Conservation (phyloP, 352 stramenopile genomes). For the Hyphochytrium catenoides region DNA sequence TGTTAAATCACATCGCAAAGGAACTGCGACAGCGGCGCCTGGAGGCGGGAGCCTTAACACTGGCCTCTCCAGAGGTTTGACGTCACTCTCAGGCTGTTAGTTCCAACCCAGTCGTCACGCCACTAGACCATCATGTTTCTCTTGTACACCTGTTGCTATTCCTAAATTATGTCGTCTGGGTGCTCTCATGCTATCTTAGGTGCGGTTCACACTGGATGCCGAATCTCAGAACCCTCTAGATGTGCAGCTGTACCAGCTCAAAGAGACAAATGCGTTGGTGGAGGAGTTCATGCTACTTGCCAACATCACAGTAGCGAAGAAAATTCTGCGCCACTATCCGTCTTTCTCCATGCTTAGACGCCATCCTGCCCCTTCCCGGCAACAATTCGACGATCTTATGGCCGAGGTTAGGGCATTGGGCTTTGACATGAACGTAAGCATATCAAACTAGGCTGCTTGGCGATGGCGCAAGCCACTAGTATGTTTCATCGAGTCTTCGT, state of each 20-base stretch:
- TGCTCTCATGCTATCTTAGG: conserved; percentile 85
- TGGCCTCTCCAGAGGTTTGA: too few species aligned
- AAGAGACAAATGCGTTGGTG: conserved; percentile 84
- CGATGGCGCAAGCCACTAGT: conserved; percentile 2
- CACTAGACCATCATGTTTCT: too few species aligned
- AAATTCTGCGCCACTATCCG: conserved; percentile 74
- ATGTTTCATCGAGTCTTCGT: too few species aligned
- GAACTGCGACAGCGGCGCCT: conserved; percentile 78
- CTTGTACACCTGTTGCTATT: too few species aligned
- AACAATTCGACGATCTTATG: conserved; percentile 71
- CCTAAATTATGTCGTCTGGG: conserved; percentile 9
- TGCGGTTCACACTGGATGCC: conserved; percentile 91
- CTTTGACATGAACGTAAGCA: conserved; percentile 46
- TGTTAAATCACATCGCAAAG: conserved; percentile 65
- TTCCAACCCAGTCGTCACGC: too few species aligned
- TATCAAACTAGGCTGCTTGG: conserved; percentile 8
- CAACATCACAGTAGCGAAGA: conserved; percentile 95
- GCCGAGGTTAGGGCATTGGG: conserved; percentile 48
- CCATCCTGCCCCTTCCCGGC: conserved; percentile 76
- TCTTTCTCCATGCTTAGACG: conserved; percentile 82
- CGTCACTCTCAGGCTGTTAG: too few species aligned
- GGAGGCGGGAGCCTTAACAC: too few species aligned
- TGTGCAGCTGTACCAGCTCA: conserved; percentile 87
- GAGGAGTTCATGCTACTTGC: conserved; percentile 99
- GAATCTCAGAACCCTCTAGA: conserved; percentile 94